Base-by-base conservation (phyloP, 2,329 filamentous ascomycete species). In the Clonostachys byssicola region DNA sequence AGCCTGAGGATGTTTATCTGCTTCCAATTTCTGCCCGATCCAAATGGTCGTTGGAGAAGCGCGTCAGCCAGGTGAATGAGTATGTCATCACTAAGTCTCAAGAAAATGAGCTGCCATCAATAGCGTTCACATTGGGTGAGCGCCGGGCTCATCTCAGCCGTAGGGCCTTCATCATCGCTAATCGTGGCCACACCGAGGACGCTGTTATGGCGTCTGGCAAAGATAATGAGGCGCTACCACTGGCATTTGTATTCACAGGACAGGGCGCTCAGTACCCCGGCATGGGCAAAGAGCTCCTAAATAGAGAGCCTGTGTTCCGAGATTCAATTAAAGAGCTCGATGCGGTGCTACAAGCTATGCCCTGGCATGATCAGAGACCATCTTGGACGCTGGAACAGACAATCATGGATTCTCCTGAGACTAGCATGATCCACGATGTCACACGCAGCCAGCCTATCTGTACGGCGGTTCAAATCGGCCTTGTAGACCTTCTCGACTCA, bases 241-340 rank as follows among this genome's bases (percentile, higher is more conserved):
- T 72, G 0, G 60, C 60, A 1, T 74, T 77, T 42, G 55, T 60
- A 5, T 76, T 75, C 47, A 74, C 73, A 0, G 69, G 69, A 0
- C 75, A 79, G 50, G 75, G 75, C 1, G 54, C 64, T 0, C 60
- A 55, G 1, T 60, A 64, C 38, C 46, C 51, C 0, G 57, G 55
- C 7, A 65, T 70, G 55, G 59, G 56, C 12, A 52, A 56, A 10
- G 56, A 67, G 44, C 60, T 41, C 14, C 45, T 47, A 8, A 34
- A 18, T 23, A 38, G 40, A 18, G n/a, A 18, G 8, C 3, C 44
- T 2, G 7, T 18, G 8, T 43, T 47, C 23, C 16, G 20, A 16
- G 39, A 34, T n/a, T 38, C 45, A 12, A 47, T 47, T 9, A 17
- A 14, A 12, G n/a, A 43, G 33, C 34, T 47, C 12, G 45, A 47